Conservation (phyloP, 345 rosid species). For the Eutrema yunnanense region DNA sequence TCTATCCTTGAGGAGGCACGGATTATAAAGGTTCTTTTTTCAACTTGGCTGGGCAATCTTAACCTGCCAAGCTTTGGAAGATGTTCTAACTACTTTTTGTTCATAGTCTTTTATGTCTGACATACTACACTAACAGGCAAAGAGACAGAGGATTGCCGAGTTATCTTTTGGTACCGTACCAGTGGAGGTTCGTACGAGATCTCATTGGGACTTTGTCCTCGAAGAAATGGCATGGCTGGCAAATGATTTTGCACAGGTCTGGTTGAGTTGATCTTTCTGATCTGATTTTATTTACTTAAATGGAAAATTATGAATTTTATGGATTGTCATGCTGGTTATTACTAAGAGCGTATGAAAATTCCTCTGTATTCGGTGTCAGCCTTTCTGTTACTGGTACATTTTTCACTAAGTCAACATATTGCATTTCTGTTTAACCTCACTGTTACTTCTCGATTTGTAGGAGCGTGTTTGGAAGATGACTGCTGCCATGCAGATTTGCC, state of each 20-base stretch:
- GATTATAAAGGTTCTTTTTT: slow-evolving; percentile 58
- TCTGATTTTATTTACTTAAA: not conserved
- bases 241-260: slow-evolving; percentile 96
- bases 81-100: slow-evolving; percentile 9
- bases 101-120: slow-evolving; percentile 24
- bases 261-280: slow-evolving; percentile 27
- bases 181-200: slow-evolving; percentile 40
- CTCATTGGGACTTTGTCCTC: slow-evolving; percentile 95
- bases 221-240: slow-evolving; percentile 99
- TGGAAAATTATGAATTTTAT: not conserved
- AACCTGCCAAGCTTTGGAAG: slow-evolving; percentile 12
- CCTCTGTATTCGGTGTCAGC: not conserved
- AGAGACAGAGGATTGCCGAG: slow-evolving; percentile 72
- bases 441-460: slow-evolving; percentile 31
- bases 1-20: slow-evolving; percentile 86
- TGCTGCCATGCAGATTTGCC: slow-evolving; percentile 84
- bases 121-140: slow-evolving; percentile 51
- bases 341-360: not conserved
- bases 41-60: slow-evolving; percentile 7
- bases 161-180: slow-evolving; percentile 51
- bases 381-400: not conserved
- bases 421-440: slow-evolving; percentile 11
- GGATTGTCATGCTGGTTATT: not conserved
- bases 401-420: not conserved
- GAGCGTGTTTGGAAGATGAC: slow-evolving; percentile 98